Evolutionary conservation across 495 filamentous ascomycete genomes (phyloP), one percentile per base, ranked within the genome.

Genomic region (Aspergillus indologenus): DNA sequence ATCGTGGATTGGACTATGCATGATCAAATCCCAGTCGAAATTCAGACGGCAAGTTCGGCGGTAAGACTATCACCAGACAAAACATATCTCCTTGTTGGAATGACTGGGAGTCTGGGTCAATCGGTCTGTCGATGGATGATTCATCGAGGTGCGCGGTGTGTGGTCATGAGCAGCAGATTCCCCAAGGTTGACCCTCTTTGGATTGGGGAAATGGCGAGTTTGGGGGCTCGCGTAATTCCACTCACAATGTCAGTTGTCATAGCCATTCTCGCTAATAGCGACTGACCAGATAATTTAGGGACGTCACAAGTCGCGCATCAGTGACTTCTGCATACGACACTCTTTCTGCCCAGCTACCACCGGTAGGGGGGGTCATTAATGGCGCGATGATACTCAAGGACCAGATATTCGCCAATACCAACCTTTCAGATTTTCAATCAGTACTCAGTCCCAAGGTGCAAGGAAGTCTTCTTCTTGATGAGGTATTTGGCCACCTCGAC

Each of bases 111-210:
- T 19, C 26, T 70, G 0, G 71, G 71, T 0, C 65, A 60, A 31
- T 71, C 71, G 3, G 20, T 74, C 0, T 57, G 45, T 23, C 34
- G 29, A 5, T 74, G 66, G 65, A 67, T 70, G 65, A 46, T 65
- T 12, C 1, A 6, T 0, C 40, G 56, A 18, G 69, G 69, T 6
- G 66, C 67, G 0, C 43, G 54, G 0, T 43, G 47, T 49, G 14
- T 72, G 0, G 56, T 62, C 8, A 43, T 73, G 21, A 75, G 78
- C 4, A 86, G 83, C 61, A 77, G 85, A 0, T 74, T 64, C 20
- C 83, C 83, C 1, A 70, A 71, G 2, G 58, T 81, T 20, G 70
- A 80, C 42, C 65, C 71, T 0, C 62, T 65, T 20, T 83, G 79
- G 79, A 61, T 77, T 40, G 50, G 61, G 6, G 34, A 46, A 9